These are phyloP conservation scores for Periconia sp. DNA, from an alignment of 2,329 filamentous ascomycete genomes.

Conservation along the genomic window DNA sequence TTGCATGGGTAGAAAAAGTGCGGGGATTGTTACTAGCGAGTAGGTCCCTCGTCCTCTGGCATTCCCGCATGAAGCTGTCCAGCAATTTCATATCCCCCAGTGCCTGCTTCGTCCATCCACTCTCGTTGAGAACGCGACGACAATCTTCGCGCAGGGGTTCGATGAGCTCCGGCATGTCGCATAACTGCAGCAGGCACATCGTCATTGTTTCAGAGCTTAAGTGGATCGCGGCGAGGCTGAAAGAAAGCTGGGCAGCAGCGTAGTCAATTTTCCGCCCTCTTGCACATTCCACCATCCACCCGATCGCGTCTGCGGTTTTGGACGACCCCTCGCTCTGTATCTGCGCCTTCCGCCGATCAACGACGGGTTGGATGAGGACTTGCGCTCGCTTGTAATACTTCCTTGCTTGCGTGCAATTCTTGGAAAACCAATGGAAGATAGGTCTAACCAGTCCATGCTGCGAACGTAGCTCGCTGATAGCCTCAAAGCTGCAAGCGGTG, in stretches of 20 bases:
- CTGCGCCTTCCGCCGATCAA: constrained; percentile 22
- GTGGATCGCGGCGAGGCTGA: background rate
- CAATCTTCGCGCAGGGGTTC: constrained; percentile 27
- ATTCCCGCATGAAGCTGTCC: constrained; percentile 39
- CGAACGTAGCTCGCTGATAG: constrained; percentile 10
- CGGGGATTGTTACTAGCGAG: background rate
- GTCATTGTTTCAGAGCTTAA: background rate
- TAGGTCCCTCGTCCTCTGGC: constrained; percentile 11
- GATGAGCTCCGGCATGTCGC: constrained; percentile 23
- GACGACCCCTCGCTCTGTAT: background rate
- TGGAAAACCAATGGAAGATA: constrained; percentile 15
- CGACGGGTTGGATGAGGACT: constrained; percentile 32
- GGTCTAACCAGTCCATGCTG: constrained; percentile 41
- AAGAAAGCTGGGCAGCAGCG: background rate
- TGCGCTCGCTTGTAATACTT: constrained; percentile 38
- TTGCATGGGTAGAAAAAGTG: background rate
- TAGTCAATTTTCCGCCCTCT: background rate
- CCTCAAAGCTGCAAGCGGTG: constrained; percentile 16
- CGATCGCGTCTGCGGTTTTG: background rate
- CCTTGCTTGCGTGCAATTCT: constrained; percentile 15
- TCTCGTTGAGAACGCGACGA: constrained; percentile 8
- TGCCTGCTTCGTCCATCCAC: constrained; percentile 29
- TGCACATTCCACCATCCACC: background rate
- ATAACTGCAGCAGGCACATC: constrained; percentile 8
- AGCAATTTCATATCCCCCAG: constrained; percentile 33